Evolutionary conservation across 2,329 filamentous ascomycete genomes (phyloP).

Genomic region (Eutypa lata): DNA sequence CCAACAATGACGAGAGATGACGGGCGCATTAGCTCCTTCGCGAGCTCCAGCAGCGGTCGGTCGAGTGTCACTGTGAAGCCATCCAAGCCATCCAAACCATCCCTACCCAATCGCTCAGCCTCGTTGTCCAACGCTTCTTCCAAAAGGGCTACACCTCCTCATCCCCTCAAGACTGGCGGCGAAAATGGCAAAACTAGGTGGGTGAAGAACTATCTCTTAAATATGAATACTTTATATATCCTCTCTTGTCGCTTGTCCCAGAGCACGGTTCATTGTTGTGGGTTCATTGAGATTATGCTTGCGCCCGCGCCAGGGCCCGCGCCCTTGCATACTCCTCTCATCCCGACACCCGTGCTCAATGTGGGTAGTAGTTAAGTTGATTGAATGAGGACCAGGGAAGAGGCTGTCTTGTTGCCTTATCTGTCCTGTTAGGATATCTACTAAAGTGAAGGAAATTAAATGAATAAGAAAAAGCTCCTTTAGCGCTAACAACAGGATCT

Average conservation of each 20-base stretch:
- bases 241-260: background rate
- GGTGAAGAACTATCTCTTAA: conserved; percentile 17
- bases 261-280: background rate
- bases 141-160: conserved; percentile 35
- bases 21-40: conserved; percentile 63
- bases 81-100: conserved; percentile 50
- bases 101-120: conserved; percentile 29
- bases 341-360: background rate
- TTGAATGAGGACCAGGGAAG: background rate
- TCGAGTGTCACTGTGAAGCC: conserved; percentile 64
- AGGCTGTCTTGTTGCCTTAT: background rate
- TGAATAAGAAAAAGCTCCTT: background rate
- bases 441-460: background rate
- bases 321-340: background rate
- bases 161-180: conserved; percentile 55
- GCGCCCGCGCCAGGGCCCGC: background rate
- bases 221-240: conserved; percentile 1
- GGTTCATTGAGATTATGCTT: background rate
- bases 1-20: conserved; percentile 68
- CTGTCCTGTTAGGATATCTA: background rate
- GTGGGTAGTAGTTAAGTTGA: background rate
- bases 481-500: conserved; percentile 28
- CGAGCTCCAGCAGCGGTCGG: conserved; percentile 64
- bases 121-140: conserved; percentile 27
- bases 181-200: conserved; percentile 48